Evolutionary conservation across 169 alveolate genomes (phyloP).

Genomic region (Babesia bovis): DNA sequence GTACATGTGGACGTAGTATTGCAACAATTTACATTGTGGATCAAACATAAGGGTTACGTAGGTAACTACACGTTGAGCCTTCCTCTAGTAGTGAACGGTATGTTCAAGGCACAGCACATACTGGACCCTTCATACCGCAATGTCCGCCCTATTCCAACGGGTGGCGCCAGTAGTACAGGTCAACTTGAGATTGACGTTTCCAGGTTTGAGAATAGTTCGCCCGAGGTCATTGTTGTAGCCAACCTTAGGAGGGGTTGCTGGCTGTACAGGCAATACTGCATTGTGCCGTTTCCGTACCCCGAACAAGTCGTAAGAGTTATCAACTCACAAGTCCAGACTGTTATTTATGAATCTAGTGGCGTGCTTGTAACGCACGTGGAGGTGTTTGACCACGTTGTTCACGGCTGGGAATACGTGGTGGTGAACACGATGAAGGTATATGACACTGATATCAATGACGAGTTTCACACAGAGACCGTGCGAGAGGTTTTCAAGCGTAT

Average conservation of each 20-base stretch:
- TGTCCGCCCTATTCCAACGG: not conserved
- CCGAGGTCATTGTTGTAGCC: not conserved
- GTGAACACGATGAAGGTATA: not conserved
- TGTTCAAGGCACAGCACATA: not conserved
- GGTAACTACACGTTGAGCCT: not conserved
- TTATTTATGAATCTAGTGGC: not conserved
- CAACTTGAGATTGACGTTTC: not conserved
- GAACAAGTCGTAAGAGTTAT: not conserved
- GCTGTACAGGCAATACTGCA: not conserved
- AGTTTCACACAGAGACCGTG: not conserved
- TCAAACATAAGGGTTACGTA: not conserved
- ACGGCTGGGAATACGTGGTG: conserved; percentile 13
- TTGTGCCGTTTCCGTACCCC: not conserved
- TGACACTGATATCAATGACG: not conserved
- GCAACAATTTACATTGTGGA: not conserved
- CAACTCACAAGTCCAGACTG: not conserved
- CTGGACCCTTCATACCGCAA: not conserved
- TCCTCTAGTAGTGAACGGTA: not conserved
- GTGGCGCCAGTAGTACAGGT: not conserved
- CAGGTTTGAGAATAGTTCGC: not conserved
- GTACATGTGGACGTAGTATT: not conserved
- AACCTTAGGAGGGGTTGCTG: conserved; percentile 7
- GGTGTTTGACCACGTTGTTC: not conserved
- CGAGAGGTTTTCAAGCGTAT: not conserved
- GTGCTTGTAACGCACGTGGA: conserved; percentile 1